A percentile compares a stretch with the other conserved stretches of the same genome.
phyloP scores from a whole-genome alignment of 192 early-diverging fungal genomes.

The Coemansia sp. region DNA sequence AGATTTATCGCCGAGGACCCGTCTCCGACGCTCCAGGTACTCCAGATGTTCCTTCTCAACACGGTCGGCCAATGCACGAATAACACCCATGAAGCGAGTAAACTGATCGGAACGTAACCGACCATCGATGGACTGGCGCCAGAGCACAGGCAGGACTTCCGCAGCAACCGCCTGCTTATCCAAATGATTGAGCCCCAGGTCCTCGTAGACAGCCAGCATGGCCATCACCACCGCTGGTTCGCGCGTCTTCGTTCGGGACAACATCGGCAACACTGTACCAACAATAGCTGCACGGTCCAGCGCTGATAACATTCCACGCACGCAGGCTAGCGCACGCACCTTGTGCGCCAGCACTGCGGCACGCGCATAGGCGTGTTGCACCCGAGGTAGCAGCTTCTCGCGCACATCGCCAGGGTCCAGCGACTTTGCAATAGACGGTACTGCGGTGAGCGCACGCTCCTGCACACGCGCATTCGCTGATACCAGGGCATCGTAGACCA shows the following conservation, averaged over 20 bases:
- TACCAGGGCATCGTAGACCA: slow-evolving; percentile 68
- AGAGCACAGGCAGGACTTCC: slow-evolving; percentile 75
- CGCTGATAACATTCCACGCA: slow-evolving; percentile 66
- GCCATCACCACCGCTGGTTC: slow-evolving; percentile 79
- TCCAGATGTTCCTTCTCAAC: slow-evolving; percentile 63
- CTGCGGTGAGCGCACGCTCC: slow-evolving; percentile 65
- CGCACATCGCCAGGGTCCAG: slow-evolving; percentile 67
- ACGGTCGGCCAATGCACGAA: slow-evolving; percentile 56
- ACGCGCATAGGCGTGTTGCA: slow-evolving; percentile 69
- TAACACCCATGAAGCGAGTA: slow-evolving; percentile 61
- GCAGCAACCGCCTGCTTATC: slow-evolving; percentile 76
- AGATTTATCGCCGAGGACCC: too few species aligned
- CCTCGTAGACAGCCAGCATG: slow-evolving; percentile 76
- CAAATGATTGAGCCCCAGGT: slow-evolving; percentile 63
- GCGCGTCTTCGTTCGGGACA: slow-evolving; percentile 72
- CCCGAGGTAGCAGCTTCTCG: slow-evolving; percentile 66
- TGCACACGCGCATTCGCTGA: slow-evolving; percentile 58
- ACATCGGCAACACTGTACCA: slow-evolving; percentile 75
- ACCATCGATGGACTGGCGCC: slow-evolving; percentile 71
- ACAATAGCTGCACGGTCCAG: slow-evolving; percentile 70
- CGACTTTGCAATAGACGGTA: slow-evolving; percentile 57
- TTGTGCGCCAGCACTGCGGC: slow-evolving; percentile 70
- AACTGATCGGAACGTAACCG: slow-evolving; percentile 74
- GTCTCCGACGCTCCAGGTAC: slow-evolving; percentile 60
- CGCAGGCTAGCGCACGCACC: slow-evolving; percentile 66